Evolutionary conservation across 108 stramenopile genomes (phyloP).

Genomic region (Cyclotella kingstonii): DNA sequence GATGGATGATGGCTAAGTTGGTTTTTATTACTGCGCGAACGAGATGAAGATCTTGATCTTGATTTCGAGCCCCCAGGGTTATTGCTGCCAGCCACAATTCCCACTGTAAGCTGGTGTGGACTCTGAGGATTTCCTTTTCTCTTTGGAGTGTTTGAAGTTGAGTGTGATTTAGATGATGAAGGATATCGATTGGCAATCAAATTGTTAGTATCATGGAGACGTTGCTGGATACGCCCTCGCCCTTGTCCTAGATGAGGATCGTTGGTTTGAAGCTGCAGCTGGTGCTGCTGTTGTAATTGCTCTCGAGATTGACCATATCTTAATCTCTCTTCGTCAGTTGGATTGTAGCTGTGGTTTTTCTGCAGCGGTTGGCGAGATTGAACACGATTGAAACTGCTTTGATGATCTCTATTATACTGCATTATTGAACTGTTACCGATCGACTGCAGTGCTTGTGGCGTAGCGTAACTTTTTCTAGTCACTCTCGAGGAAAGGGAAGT

Average conservation of each 20-base stretch:
- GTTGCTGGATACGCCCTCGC: background rate
- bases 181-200: background rate
- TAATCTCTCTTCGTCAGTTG: background rate
- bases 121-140: slow-evolving; percentile 32
- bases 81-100: background rate
- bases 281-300: background rate
- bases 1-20: background rate
- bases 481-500: too few relatives aligned
- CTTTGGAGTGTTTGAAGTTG: slow-evolving; percentile 17
- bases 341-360: background rate
- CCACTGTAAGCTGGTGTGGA: too few relatives aligned
- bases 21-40: background rate
- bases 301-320: background rate
- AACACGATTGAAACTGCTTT: background rate
- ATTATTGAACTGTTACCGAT: too few relatives aligned
- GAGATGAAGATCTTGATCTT: background rate
- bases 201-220: background rate
- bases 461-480: too few relatives aligned
- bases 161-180: background rate
- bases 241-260: background rate
- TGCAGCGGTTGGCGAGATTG: background rate
- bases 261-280: background rate
- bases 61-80: background rate
- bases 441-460: too few relatives aligned
- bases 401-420: background rate